phyloP scores from a whole-genome alignment of 73 alveolate genomes.

The Paramecium bursaria region DNA sequence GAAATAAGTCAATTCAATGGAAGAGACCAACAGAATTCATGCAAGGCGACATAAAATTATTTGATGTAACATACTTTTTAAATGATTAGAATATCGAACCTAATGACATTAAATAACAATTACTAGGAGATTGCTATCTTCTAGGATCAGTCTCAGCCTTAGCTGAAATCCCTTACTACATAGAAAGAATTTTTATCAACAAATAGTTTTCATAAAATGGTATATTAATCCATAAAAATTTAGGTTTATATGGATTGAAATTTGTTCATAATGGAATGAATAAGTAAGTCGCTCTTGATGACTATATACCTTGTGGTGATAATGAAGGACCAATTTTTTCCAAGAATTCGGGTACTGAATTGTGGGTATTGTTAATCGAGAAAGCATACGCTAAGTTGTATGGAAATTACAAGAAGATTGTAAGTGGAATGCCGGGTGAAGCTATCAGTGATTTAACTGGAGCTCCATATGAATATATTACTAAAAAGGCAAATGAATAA shows the following conservation, averaged over 20 bases:
- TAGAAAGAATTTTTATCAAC: constrained; percentile 72
- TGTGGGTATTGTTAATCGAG: constrained; percentile 89
- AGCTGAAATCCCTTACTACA: constrained; percentile 82
- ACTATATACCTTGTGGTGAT: constrained; percentile 83
- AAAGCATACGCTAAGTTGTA: constrained; percentile 94
- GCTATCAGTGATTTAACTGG: constrained; percentile 89
- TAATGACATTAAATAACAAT: constrained; percentile 82
- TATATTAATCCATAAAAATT: constrained; percentile 62
- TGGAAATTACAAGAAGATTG: constrained; percentile 83
- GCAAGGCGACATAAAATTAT: constrained; percentile 42
- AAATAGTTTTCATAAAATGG: constrained; percentile 74
- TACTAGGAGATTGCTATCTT: constrained; percentile 88
- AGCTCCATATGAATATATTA: constrained; percentile 78
- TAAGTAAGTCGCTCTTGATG: constrained; percentile 91
- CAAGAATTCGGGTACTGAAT: constrained; percentile 79
- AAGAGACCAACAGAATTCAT: constrained; percentile 77
- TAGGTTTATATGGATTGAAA: constrained; percentile 73
- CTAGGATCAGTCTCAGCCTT: constrained; percentile 83
- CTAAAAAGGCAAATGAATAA: constrained; percentile 70
- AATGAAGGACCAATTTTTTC: constrained; percentile 91
- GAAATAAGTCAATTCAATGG: no score
- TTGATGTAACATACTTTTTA: constrained; percentile 40
- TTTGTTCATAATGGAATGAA: constrained; percentile 90
- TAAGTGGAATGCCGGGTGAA: constrained; percentile 80
- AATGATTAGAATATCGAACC: constrained; percentile 75